These are phyloP conservation scores for Talinum fruticosum DNA, from an alignment of 148 eudicot species.

Conservation along the genomic window DNA sequence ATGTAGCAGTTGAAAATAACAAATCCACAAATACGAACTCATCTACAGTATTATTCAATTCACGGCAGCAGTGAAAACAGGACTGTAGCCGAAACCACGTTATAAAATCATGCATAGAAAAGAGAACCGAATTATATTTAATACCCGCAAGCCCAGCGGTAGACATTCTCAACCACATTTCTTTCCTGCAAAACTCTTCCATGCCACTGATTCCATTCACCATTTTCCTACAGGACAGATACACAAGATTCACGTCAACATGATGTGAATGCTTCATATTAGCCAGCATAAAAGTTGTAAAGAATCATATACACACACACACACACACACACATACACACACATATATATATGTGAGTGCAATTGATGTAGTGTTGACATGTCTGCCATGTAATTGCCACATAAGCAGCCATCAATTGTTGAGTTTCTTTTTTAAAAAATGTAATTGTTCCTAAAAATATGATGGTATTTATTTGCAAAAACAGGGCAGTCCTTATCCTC, in stretches of 20 bases:
- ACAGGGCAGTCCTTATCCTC: not conserved
- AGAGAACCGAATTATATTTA: not conserved
- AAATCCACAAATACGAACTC: not conserved
- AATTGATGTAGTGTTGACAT: no score
- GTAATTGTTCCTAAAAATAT: no score
- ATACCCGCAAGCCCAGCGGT: constrained; percentile 98
- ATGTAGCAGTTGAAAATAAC: not conserved
- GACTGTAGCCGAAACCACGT: no score
- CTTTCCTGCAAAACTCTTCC: constrained; percentile 71
- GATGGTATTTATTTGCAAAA: no score
- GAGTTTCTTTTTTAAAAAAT: no score
- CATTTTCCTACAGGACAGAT: constrained; percentile 48
- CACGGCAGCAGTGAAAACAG: not conserved
- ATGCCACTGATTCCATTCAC: constrained; percentile 80
- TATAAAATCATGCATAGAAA: no score
- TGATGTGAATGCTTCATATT: not conserved
- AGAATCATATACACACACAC: no score
- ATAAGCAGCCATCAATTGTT: no score
- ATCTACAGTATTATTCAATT: not conserved
- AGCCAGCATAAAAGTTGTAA: no score
- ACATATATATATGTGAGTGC: no score
- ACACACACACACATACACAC: no score
- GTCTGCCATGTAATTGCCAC: no score
- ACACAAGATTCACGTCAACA: constrained; percentile 8
- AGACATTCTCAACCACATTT: constrained; percentile 74